Evolutionary conservation across 2,329 filamentous ascomycete species (phyloP).

Genomic region (Paracoccidioides brasiliensis): DNA sequence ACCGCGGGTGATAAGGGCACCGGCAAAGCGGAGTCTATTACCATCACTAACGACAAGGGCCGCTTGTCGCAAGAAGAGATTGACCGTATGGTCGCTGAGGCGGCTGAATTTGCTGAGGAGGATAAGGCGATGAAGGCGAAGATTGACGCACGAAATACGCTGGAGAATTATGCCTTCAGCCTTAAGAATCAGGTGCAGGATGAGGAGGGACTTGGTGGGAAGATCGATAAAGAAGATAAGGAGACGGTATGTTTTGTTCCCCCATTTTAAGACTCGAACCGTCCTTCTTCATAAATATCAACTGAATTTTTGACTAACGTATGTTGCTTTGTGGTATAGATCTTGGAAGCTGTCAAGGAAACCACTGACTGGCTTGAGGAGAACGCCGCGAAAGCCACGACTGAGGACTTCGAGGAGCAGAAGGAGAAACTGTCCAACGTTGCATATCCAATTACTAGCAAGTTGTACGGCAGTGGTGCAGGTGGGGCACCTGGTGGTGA

Average conservation of each 20-base stretch:
- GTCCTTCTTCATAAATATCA: too few species aligned
- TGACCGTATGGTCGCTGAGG: slow-evolving; percentile 96
- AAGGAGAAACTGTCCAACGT: slow-evolving; percentile 97
- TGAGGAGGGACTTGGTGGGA: slow-evolving; percentile 89
- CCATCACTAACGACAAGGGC: slow-evolving; percentile 99
- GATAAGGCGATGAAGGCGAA: slow-evolving; percentile 96
- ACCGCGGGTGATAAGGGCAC: slow-evolving; percentile 95
- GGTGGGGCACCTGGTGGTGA: slow-evolving; percentile 47
- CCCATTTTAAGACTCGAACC: background rate
- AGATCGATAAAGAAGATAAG: slow-evolving; percentile 98
- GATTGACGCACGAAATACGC: slow-evolving; percentile 88
- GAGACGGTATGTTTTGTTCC: slow-evolving; percentile 54
- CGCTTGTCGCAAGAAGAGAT: slow-evolving; percentile 94
- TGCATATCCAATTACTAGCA: slow-evolving; percentile 97
- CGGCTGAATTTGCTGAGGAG: slow-evolving; percentile 97
- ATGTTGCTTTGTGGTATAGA: slow-evolving; percentile 30
- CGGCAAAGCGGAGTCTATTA: slow-evolving; percentile 93
- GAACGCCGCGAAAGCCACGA: slow-evolving; percentile 69
- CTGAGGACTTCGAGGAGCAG: slow-evolving; percentile 98
- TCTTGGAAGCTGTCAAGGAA: slow-evolving; percentile 95
- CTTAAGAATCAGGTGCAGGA: slow-evolving; percentile 99
- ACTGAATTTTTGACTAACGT: slow-evolving; percentile 12
- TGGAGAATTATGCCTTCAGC: slow-evolving; percentile 98
- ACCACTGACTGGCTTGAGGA: slow-evolving; percentile 92
- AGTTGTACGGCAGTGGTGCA: slow-evolving; percentile 64